Base-by-base conservation (phyloP, 352 stramenopile species). In the Globisporangium cylindrosporum region DNA sequence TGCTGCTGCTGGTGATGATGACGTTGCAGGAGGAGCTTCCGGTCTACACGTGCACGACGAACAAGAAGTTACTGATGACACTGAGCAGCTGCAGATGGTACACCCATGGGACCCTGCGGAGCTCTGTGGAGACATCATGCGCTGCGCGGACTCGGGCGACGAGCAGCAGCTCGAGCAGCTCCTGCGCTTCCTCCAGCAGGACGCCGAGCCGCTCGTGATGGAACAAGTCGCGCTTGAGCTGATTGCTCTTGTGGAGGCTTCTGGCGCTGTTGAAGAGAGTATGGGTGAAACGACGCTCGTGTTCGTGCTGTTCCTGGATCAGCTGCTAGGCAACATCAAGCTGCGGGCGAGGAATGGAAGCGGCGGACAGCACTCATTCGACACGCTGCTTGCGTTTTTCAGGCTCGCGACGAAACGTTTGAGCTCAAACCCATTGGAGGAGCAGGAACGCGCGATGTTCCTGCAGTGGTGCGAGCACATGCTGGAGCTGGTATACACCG, bases 381-480 rank as follows among this genome's bases (percentile, higher is more conserved):
- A 59, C 14, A 38, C 34, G 24, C 29, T 68, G 43, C 24, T 57
- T 27, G 8, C 22, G 22, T 27, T 57, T 32, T 62, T 62, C n/a
- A 49, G 20, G 36, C 36, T 61, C 4, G 46, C 58, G 22, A 71
- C 69, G 4, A 49, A 22, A 9, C 55, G 59, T 2, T 14, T 74
- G 41, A 48, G 51, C 4, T 9, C 29, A 1, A 34, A 53, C 0
- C 5, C 38, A 3, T 32, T 66, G 4, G 29, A 59, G 4, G 61
- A 65, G 5, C 32, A 60, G 27, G 65, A 57, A 24, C 32, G 65
- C 10, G n/a, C 24, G 46, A 38, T 70, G 27, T 63, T 69, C 12
- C 25, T 68, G 12, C 64, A 67, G 20, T 65, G 58, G 64, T 67
- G 58, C 27, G 69, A 74, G 3, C 58, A 25, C 7, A 34, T 65